Base-by-base conservation (phyloP, 108 stramenopile species). In the Chaetoceros muelleri region DNA sequence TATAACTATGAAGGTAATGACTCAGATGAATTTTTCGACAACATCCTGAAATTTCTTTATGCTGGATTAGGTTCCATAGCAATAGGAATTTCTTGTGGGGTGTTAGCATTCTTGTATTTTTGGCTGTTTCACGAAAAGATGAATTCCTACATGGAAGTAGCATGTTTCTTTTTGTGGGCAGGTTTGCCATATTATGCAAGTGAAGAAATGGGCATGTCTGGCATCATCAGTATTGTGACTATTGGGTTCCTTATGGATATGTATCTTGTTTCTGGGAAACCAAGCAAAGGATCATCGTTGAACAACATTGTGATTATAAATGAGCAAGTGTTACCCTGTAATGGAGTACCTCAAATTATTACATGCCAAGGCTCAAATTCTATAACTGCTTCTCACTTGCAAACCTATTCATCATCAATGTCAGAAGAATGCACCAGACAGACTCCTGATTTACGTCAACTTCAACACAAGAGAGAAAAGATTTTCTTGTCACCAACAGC, bases 141-240 rank as follows among this genome's bases (percentile, higher is more conserved):
- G 57, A 73, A 79, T 44, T 81, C 89, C 7, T 65, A 78, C 16
- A 80, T 94, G 55, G 94, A 95, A 61, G 79, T 93, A 16, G 72
- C 82, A 28, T 71, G 86, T 54, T 93, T 94, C 70, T 80, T 90
- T 44, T 74, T 83, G 28, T 84, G 87, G 87, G 90, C 93, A 7
- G 80, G 90, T 2, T 44, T 95, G 2, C 86, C 96, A 0, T 95
- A 92, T 61, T 87, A 89, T 66, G 62, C 95, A 17, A 84, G 87
- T 50, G 87, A 95, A 62, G 90, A 79, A 28, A 73, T 95, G 26
- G 58, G 53, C 18, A 57, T 79, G 57, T 69, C 66, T n/a, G 87
- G 87, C 1, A 84, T 88, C 30, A 81, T 84, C 27, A 69, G 76
- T 25, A 84, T 88, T 46, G 79, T 88, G 20, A 74, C 82, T 31